Percentiles rank a stretch among this genome's conserved stretches.
Evolutionary conservation across 1,284 basidiomycete species (phyloP).

Genomic region (Thelephora terrestris): DNA sequence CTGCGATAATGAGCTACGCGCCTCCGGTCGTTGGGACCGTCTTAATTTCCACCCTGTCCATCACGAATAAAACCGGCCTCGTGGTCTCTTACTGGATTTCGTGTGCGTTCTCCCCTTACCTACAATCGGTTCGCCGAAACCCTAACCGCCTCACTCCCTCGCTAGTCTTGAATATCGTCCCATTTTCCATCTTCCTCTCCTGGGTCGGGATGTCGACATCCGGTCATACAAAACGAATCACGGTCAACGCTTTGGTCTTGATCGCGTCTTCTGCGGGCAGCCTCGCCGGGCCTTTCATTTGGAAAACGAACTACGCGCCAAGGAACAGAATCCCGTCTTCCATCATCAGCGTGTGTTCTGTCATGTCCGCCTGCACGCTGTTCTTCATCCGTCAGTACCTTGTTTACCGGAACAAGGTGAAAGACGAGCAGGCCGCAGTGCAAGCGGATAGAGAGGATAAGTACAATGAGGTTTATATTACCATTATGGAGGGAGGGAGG

Average conservation of each 20-base stretch:
- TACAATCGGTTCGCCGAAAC: not conserved
- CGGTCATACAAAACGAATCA: slow-evolving; percentile 63
- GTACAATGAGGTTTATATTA: slow-evolving; percentile 57
- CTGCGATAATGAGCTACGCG: slow-evolving; percentile 43
- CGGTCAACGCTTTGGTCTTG: slow-evolving; percentile 61
- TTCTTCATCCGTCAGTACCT: slow-evolving; percentile 48
- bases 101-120: slow-evolving; percentile 31
- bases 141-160: slow-evolving; percentile 5
- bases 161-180: slow-evolving; percentile 54
- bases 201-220: slow-evolving; percentile 62
- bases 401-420: slow-evolving; percentile 50
- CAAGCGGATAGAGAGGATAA: slow-evolving; percentile 36
- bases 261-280: slow-evolving; percentile 67
- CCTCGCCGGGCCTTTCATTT: slow-evolving; percentile 66
- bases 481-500: slow-evolving; percentile 38
- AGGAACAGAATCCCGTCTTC: slow-evolving; percentile 65
- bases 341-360: slow-evolving; percentile 50
- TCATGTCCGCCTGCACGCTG: slow-evolving; percentile 36
- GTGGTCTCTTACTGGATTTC: slow-evolving; percentile 54
- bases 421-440: slow-evolving; percentile 40
- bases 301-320: slow-evolving; percentile 56
- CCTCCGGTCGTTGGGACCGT: slow-evolving; percentile 56
- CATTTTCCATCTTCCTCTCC: slow-evolving; percentile 59
- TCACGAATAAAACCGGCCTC: slow-evolving; percentile 52
- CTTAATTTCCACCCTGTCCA: slow-evolving; percentile 58